Percentiles rank a stretch among this genome's conserved stretches.
Conservation (phyloP, 179 eudicot species). For the Dionaea muscipula region DNA sequence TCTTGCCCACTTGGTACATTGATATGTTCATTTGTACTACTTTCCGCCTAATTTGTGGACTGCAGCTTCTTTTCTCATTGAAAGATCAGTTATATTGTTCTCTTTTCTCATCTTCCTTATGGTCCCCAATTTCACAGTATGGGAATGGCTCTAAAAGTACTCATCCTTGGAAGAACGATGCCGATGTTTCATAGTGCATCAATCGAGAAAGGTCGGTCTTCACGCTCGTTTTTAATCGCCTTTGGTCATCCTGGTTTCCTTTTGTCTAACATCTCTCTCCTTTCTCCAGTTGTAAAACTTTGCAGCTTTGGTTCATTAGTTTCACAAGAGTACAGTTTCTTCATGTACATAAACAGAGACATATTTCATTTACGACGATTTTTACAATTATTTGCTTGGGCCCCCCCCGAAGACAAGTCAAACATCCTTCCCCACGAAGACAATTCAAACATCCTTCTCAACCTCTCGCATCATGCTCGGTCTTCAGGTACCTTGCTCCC, state of each 20-base stretch:
- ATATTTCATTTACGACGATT: too few species aligned
- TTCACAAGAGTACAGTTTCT: slow-evolving; percentile 6
- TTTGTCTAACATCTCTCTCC: slow-evolving; percentile 7
- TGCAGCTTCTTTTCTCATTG: too few species aligned
- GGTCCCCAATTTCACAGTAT: slow-evolving; percentile 24
- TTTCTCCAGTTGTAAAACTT: slow-evolving; percentile 22
- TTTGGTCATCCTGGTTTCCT: neutral
- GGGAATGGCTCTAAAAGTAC: slow-evolving; percentile 20
- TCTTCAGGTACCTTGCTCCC: neutral
- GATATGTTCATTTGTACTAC: too few species aligned
- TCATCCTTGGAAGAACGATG: slow-evolving; percentile 19
- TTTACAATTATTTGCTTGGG: too few species aligned
- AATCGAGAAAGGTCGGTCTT: slow-evolving; percentile 23
- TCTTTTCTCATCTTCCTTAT: slow-evolving; percentile 14
- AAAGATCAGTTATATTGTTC: slow-evolving; percentile 16
- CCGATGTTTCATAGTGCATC: slow-evolving; percentile 24
- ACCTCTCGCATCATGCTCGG: neutral
- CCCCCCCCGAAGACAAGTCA: too few species aligned
- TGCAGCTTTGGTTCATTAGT: slow-evolving; percentile 16
- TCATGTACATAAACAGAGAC: too few species aligned
- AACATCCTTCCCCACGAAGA: too few species aligned
- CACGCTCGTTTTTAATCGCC: slow-evolving; percentile 1
- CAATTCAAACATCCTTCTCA: neutral
- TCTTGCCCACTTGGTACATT: neutral
- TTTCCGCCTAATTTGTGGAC: too few species aligned